phyloP scores from a whole-genome alignment of 495 filamentous ascomycete species.

The Lasiosphaeria ovina region DNA sequence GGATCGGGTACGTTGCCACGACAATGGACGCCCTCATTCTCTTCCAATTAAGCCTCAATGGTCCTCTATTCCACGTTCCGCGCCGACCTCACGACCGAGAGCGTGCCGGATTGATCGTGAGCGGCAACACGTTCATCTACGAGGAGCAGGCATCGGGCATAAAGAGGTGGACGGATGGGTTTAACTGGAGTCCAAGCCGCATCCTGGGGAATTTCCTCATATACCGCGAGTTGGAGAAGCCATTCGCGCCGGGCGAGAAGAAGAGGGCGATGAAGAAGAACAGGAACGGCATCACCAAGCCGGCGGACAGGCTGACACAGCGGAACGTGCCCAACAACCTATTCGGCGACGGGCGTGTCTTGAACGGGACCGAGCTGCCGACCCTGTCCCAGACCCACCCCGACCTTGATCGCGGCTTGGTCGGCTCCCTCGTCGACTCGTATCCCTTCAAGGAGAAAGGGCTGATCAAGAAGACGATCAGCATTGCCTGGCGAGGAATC shows the following conservation, averaged over 20 bases:
- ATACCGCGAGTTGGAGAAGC: slow-evolving; percentile 81
- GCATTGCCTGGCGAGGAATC: slow-evolving; percentile 64
- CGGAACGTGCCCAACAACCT: slow-evolving; percentile 21
- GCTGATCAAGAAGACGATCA: slow-evolving; percentile 90
- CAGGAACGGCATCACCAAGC: slow-evolving; percentile 27
- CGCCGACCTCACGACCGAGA: slow-evolving; percentile 77
- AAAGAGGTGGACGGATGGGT: slow-evolving; percentile 91
- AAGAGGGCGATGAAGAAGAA: slow-evolving; percentile 75
- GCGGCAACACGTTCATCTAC: slow-evolving; percentile 86
- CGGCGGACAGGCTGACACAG: slow-evolving; percentile 31
- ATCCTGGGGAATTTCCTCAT: slow-evolving; percentile 86
- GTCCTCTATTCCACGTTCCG: slow-evolving; percentile 66
- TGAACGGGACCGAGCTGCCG: background rate
- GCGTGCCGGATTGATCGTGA: slow-evolving; percentile 61
- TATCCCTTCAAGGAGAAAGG: slow-evolving; percentile 85
- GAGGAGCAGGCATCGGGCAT: slow-evolving; percentile 85
- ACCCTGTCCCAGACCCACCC: background rate
- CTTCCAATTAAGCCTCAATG: slow-evolving; percentile 71
- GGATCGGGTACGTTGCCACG: slow-evolving; percentile 63
- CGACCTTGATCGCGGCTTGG: slow-evolving; percentile 59
- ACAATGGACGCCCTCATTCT: slow-evolving; percentile 74
- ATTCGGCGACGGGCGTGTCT: slow-evolving; percentile 28
- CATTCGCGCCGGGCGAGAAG: slow-evolving; percentile 83
- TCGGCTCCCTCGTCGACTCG: slow-evolving; percentile 81
- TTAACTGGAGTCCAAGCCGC: slow-evolving; percentile 86